Conservation (phyloP, 2,329 filamentous ascomycete genomes). For the Parastagonospora avenae region DNA sequence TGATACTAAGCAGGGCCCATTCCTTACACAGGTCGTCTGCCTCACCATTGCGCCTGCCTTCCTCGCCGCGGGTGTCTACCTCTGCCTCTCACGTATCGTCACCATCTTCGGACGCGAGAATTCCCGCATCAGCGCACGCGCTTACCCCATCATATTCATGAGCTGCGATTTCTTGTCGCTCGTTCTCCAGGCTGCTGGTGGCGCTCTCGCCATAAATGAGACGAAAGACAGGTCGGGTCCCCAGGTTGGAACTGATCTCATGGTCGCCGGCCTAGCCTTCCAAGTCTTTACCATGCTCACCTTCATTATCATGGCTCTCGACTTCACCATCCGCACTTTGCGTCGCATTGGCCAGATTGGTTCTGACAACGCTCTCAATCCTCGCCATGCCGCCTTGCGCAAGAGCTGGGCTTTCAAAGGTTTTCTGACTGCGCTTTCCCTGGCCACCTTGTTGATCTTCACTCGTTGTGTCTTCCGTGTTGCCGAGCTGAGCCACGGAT, state of each 20-base stretch:
- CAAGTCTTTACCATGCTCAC: constrained; percentile 52
- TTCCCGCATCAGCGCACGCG: constrained; percentile 51
- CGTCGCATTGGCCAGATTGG: constrained; percentile 26
- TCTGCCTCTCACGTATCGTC: constrained; percentile 59
- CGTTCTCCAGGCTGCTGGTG: constrained; percentile 52
- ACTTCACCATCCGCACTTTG: constrained; percentile 45
- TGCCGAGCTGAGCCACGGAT: constrained; percentile 69
- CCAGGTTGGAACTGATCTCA: constrained; percentile 50
- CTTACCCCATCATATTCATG: constrained; percentile 59
- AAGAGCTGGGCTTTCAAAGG: constrained; percentile 54
- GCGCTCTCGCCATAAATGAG: constrained; percentile 48
- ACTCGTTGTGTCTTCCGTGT: constrained; percentile 69
- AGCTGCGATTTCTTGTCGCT: constrained; percentile 55
- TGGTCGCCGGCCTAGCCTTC: constrained; percentile 52
- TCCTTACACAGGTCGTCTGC: constrained; percentile 70
- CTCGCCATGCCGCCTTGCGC: constrained; percentile 29
- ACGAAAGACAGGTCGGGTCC: constrained; percentile 38
- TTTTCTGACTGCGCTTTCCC: constrained; percentile 60
- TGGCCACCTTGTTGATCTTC: constrained; percentile 68
- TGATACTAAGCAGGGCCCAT: constrained; percentile 52
- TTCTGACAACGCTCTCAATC: constrained; percentile 28
- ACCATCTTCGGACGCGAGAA: constrained; percentile 46
- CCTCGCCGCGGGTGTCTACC: constrained; percentile 68
- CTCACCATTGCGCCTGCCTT: constrained; percentile 62
- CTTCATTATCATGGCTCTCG: constrained; percentile 49